A percentile compares a stretch with the other conserved stretches of the same genome.
Conservation (phyloP, 1,284 basidiomycete species). For the Stygiomarasmius scandens region DNA sequence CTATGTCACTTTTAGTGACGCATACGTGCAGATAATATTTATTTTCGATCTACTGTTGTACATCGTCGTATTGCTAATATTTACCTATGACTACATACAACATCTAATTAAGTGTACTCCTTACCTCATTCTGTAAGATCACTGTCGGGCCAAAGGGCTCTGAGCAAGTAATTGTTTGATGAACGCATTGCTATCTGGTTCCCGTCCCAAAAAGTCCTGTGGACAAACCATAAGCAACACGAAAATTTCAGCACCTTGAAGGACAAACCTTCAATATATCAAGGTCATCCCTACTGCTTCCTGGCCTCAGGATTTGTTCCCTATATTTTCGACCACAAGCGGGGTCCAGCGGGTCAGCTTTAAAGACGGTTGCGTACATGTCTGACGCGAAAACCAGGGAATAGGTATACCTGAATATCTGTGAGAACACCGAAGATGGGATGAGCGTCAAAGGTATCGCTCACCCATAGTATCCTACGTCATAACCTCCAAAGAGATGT, state of each 20-base stretch:
- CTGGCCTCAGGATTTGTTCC: slow-evolving; percentile 54
- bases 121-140: too few species aligned
- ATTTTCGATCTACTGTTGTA: too few species aligned
- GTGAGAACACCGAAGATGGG: too few species aligned
- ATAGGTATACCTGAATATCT: slow-evolving; percentile 57
- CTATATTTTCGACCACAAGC: slow-evolving; percentile 53
- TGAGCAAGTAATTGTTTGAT: slow-evolving; percentile 67
- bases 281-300: slow-evolving; percentile 56
- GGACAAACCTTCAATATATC: slow-evolving; percentile 42
- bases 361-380: slow-evolving; percentile 84
- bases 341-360: slow-evolving; percentile 72
- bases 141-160: too few species aligned
- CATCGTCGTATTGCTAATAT: too few species aligned
- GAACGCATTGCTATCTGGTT: slow-evolving; percentile 79
- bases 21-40: too few species aligned
- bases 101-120: too few species aligned
- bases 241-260: background rate
- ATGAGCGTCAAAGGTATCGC: background rate
- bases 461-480: slow-evolving; percentile 80
- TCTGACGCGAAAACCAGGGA: slow-evolving; percentile 78
- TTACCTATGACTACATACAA: too few species aligned
- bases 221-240: too few species aligned
- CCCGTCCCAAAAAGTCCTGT: slow-evolving; percentile 78
- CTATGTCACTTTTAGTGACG: too few species aligned
- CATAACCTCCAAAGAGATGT: slow-evolving; percentile 76